A percentile compares a stretch with the other conserved stretches of the same genome.
These are phyloP conservation scores for Melaleuca alternifolia DNA, from an alignment of 345 rosid species.

Conservation along the genomic window DNA sequence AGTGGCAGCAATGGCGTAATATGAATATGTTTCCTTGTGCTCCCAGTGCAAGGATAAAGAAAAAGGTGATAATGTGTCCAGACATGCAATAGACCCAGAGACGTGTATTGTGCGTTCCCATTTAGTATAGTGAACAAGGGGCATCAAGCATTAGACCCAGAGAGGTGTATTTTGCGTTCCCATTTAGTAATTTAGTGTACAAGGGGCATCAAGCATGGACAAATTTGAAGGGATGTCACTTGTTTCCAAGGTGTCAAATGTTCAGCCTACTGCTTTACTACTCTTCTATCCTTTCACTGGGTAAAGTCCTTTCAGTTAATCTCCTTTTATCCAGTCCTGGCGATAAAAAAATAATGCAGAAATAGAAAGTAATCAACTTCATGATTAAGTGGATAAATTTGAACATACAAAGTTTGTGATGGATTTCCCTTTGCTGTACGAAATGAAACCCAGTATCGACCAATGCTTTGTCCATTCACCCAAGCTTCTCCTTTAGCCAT, in stretches of 20 bases:
- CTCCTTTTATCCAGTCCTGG: not conserved
- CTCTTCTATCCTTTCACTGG: not conserved
- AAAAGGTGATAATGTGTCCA: not conserved
- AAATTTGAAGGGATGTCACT: not conserved
- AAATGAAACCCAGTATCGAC: slow-evolving; percentile 83
- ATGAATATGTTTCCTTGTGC: not conserved
- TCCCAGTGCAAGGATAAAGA: not conserved
- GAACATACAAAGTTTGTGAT: slow-evolving; percentile 54
- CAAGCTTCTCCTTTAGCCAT: slow-evolving; percentile 92
- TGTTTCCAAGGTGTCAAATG: not conserved
- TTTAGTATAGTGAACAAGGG: not conserved
- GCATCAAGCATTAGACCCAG: not conserved
- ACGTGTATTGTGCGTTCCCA: not conserved
- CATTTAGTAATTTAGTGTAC: not conserved
- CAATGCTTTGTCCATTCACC: slow-evolving; percentile 79
- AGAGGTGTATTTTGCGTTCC: not conserved
- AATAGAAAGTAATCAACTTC: not conserved
- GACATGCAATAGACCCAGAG: not conserved
- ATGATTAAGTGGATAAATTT: too few relatives aligned
- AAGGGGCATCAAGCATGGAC: not conserved
- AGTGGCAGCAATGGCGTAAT: not conserved
- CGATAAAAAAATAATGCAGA: not conserved
- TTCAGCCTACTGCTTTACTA: not conserved
- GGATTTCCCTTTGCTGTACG: slow-evolving; percentile 44
- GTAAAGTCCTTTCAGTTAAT: not conserved